Evolutionary conservation across 2,329 filamentous ascomycete genomes (phyloP).

Genomic region (Ceratocystiopsis sp.): DNA sequence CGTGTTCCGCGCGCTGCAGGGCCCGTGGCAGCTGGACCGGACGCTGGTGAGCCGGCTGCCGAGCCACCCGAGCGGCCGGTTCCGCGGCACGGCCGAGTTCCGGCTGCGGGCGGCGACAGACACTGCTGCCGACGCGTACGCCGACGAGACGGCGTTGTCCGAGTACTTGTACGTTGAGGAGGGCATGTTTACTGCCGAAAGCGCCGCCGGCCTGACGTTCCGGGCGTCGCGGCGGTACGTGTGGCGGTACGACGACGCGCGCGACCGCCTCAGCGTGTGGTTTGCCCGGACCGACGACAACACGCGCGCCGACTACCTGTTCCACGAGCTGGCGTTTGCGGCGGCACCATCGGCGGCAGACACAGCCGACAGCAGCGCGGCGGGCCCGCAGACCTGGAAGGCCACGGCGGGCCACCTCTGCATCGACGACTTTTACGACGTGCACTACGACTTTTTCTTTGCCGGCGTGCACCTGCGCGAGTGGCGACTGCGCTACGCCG

Average conservation of each 20-base stretch:
- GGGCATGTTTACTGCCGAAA: constrained; percentile 40
- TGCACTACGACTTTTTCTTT: constrained; percentile 50
- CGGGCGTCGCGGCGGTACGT: constrained; percentile 49
- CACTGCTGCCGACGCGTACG: constrained; percentile 22
- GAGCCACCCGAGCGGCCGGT: constrained; percentile 45
- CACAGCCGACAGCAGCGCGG: too few relatives aligned
- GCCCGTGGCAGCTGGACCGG: constrained; percentile 48
- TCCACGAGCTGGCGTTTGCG: constrained; percentile 55
- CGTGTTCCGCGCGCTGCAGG: constrained; percentile 54
- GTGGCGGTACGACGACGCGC: constrained; percentile 48
- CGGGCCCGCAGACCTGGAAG: constrained; percentile 28
- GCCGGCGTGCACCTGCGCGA: constrained; percentile 35
- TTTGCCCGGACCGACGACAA: constrained; percentile 50
- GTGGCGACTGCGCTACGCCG: constrained; percentile 47
- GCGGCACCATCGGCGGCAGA: neutral
- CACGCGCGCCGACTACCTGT: constrained; percentile 51
- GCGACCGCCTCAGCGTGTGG: constrained; percentile 52
- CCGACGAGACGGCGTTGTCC: constrained; percentile 16
- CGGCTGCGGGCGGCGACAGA: constrained; percentile 41
- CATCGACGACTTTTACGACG: constrained; percentile 53
- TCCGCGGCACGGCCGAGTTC: constrained; percentile 49
- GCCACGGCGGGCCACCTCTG: constrained; percentile 55
- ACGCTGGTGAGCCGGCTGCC: constrained; percentile 35
- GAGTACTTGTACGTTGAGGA: constrained; percentile 57
- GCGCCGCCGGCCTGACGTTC: constrained; percentile 30